A percentile compares a stretch with the other conserved stretches of the same genome.
Evolutionary conservation across 768 basidiomycete species (phyloP).

Genomic region (Steccherinum ochraceum): DNA sequence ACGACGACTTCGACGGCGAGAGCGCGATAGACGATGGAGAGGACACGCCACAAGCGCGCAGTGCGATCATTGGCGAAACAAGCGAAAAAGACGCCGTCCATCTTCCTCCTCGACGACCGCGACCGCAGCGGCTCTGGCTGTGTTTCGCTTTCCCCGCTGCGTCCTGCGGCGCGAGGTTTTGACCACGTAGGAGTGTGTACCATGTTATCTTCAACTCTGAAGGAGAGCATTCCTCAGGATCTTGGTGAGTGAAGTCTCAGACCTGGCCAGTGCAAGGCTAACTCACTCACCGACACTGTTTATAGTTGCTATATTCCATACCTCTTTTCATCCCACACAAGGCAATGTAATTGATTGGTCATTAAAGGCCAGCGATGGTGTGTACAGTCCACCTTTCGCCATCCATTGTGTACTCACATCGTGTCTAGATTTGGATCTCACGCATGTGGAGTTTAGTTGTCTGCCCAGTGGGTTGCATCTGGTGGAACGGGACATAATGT

Average conservation of each 20-base stretch:
- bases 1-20: not conserved
- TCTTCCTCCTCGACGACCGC: not conserved
- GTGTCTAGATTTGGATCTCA: conserved; percentile 52
- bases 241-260: conserved; percentile 33
- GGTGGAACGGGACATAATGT: conserved; percentile 78
- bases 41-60: not conserved
- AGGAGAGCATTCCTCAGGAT: conserved; percentile 38
- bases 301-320: conserved; percentile 77
- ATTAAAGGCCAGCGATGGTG: conserved; percentile 63
- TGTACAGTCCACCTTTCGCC: conserved; percentile 8
- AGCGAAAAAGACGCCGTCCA: not conserved
- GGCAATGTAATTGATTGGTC: conserved; percentile 81
- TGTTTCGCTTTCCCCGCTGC: not conserved
- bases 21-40: not conserved
- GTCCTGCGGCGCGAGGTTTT: not conserved
- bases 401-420: not conserved
- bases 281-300: not conserved
- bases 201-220: not conserved
- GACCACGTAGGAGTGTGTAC: too few relatives aligned
- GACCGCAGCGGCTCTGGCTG: not conserved
- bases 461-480: conserved; percentile 79
- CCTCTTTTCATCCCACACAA: conserved; percentile 78
- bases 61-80: not conserved
- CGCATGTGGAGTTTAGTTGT: conserved; percentile 72
- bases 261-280: not conserved